These are phyloP conservation scores for Prunus mongolica DNA, from an alignment of 306 rosid genomes.

Conservation along the genomic window DNA sequence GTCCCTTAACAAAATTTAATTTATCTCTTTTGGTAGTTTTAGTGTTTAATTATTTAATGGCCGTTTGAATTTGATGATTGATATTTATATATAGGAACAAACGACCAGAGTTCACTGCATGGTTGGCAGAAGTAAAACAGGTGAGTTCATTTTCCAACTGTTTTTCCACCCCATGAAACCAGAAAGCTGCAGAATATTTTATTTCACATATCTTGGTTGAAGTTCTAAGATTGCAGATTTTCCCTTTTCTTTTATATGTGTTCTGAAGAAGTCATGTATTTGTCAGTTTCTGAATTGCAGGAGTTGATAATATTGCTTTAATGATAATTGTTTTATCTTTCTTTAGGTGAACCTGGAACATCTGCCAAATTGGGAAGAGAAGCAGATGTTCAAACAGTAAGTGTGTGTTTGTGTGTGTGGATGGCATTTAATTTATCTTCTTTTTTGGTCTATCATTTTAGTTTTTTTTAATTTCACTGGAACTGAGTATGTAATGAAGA, in stretches of 20 bases:
- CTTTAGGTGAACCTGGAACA: slow-evolving; percentile 81
- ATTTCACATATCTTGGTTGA: not conserved
- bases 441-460: not conserved
- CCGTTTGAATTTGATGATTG: slow-evolving; percentile 10
- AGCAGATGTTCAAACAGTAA: slow-evolving; percentile 91
- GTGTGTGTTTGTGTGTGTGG: slow-evolving; percentile 14
- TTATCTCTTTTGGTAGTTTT: not conserved
- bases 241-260: not conserved
- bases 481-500: not conserved
- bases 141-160: slow-evolving; percentile 35
- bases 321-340: slow-evolving; percentile 17
- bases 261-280: not conserved
- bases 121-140: slow-evolving; percentile 91
- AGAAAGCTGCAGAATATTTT: not conserved
- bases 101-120: slow-evolving; percentile 97
- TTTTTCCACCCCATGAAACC: not conserved
- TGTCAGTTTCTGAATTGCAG: not conserved
- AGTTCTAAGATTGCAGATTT: not conserved
- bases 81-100: slow-evolving; percentile 60
- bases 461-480: not conserved
- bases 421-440: not conserved
- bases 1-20: too few species aligned
- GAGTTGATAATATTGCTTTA: not conserved
- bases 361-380: slow-evolving; percentile 95
- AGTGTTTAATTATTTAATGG: not conserved